Base-by-base conservation (phyloP, 257 asterid genomes). In the Salvia hispanica region DNA sequence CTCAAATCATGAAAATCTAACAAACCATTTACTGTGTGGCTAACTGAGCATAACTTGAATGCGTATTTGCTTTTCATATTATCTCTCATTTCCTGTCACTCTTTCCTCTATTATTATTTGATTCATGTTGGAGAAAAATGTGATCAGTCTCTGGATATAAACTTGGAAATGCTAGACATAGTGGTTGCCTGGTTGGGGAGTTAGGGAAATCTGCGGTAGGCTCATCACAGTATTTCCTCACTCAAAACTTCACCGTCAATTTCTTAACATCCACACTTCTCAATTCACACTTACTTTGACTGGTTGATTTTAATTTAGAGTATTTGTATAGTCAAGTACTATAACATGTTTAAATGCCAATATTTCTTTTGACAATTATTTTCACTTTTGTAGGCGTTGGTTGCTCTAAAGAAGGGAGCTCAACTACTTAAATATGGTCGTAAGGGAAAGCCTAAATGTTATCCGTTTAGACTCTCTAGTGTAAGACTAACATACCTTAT, bases 351-450 rank as follows among this genome's bases (percentile, higher is more conserved):
- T 64, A 64, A 33, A 33, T 62, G 15, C 31, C 54, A 28, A 11
- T 36, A 43, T 47, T 31, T 65, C 57, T 43, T 62, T 50, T 45
- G n/a, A 47, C 36, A 75, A 53, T 58, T 60, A 12, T 56, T 71
- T 28, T 39, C 66, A 62, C 55, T 36, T 71, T 73, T 77, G 78
- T 83, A 89, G 96, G 91, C 88, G 65, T 72, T 92, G 79, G 76
- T 82, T 72, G 89, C 89, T 83, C 79, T 89, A 56, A 87, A 89
- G 87, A 92, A 89, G 81, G 96, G 96, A 71, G 84, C 96, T 76
- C 98, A 84, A 65, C 79, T 92, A 75, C 91, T 92, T 58, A 89
- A 89, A 72, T 89, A 86, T 85, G 94, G 98, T 43, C 96, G 96
- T 62, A 89, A 91, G 77, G 98, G 98, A 74, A 87, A 85, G 76